These are phyloP conservation scores for Imleria badia DNA, from an alignment of 768 basidiomycete genomes.

Conservation along the genomic window DNA sequence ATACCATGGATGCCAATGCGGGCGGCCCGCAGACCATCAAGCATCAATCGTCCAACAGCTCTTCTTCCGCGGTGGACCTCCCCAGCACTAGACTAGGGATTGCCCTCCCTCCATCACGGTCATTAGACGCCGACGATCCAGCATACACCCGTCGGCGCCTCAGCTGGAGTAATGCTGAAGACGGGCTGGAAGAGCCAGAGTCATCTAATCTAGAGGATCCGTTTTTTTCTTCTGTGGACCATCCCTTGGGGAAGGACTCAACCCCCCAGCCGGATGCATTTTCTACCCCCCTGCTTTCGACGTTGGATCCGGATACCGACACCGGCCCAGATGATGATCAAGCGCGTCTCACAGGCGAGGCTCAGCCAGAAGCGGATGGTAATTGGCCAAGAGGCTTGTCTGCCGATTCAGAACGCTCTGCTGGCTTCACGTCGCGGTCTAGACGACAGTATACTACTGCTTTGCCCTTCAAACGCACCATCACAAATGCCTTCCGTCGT, in stretches of 20 bases:
- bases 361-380: conserved; percentile 31
- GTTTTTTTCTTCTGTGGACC: conserved; percentile 42
- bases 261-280: conserved; percentile 49
- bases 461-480: conserved; percentile 59
- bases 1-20: conserved; percentile 12
- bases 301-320: conserved; percentile 33
- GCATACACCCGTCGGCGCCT: conserved; percentile 49
- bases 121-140: conserved; percentile 33
- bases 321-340: conserved; percentile 58
- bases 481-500: conserved; percentile 58
- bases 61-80: conserved; percentile 59
- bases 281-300: conserved; percentile 49
- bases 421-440: conserved; percentile 38
- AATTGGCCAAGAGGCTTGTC: conserved; percentile 25
- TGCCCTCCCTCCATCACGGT: conserved; percentile 42
- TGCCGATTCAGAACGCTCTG: conserved; percentile 50
- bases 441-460: conserved; percentile 45
- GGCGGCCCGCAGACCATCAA: neutral
- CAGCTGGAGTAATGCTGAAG: conserved; percentile 55
- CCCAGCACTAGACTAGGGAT: conserved; percentile 43
- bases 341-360: conserved; percentile 53
- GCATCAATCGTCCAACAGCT: conserved; percentile 27
- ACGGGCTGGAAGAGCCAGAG: conserved; percentile 37
- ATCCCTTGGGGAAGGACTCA: conserved; percentile 35
- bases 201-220: conserved; percentile 42